phyloP scores from a whole-genome alignment of 2,329 filamentous ascomycete genomes.

The Epichloe bromicola region DNA sequence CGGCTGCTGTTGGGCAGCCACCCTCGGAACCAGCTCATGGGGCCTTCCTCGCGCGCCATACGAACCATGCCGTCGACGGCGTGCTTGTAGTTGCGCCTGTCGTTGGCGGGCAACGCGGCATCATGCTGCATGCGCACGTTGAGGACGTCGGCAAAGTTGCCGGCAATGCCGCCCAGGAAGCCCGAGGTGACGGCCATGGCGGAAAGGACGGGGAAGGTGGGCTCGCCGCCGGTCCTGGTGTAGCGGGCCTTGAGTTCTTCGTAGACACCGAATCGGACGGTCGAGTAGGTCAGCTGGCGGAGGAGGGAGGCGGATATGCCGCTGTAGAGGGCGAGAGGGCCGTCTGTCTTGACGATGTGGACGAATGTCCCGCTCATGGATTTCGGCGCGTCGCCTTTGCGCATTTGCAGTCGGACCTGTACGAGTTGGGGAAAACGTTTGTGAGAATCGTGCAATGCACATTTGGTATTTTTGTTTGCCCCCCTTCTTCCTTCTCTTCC shows the following conservation, averaged over 20 bases:
- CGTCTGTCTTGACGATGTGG: conserved; percentile 66
- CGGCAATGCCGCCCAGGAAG: conserved; percentile 75
- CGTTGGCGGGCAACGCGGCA: conserved; percentile 55
- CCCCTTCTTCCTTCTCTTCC: not conserved
- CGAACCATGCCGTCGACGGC: conserved; percentile 75
- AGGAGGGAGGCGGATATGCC: conserved; percentile 87
- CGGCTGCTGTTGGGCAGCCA: conserved; percentile 72
- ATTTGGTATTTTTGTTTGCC: not conserved
- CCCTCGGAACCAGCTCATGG: conserved; percentile 65
- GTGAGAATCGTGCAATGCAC: not conserved
- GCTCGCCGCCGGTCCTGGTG: conserved; percentile 37
- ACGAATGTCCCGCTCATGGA: conserved; percentile 77
- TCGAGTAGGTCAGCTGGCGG: conserved; percentile 91
- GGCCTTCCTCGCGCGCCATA: conserved; percentile 79
- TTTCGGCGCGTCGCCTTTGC: conserved; percentile 58
- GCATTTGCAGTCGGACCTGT: conserved; percentile 79
- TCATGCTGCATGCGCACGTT: conserved; percentile 99
- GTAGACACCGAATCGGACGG: conserved; percentile 91
- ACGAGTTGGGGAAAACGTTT: not conserved
- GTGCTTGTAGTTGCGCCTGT: conserved; percentile 80
- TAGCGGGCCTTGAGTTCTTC: conserved; percentile 70
- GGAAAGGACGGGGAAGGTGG: conserved; percentile 65
- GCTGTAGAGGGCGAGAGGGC: conserved; percentile 70
- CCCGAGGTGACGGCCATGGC: conserved; percentile 74
- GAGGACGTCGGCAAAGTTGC: conserved; percentile 89